Conservation (phyloP, 352 stramenopile genomes). For the Hyaloperonospora arabidopsidis region DNA sequence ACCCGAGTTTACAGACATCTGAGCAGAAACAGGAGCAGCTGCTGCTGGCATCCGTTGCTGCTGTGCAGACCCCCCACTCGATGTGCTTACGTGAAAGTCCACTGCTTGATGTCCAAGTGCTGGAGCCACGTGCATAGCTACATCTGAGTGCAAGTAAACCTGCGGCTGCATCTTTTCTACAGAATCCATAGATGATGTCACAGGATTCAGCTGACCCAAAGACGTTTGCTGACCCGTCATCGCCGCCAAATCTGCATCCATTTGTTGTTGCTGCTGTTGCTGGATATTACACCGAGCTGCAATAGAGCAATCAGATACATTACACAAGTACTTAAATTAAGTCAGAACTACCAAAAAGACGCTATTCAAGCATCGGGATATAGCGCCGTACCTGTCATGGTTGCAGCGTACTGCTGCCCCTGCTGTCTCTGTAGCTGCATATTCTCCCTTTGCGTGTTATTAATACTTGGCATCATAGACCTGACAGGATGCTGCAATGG, state of each 20-base stretch:
- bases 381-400: conserved; percentile 21
- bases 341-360: not conserved
- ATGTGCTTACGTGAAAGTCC: conserved; percentile 2
- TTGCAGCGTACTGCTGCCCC: conserved; percentile 28
- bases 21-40: conserved; percentile 2
- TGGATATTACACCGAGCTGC: conserved; percentile 20
- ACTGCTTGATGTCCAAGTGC: conserved; percentile 15
- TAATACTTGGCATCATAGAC: conserved; percentile 23
- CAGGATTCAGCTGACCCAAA: not conserved
- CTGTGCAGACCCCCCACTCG: conserved; percentile 3
- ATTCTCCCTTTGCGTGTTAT: conserved; percentile 22
- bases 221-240: conserved; percentile 19
- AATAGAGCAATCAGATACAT: not conserved
- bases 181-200: not conserved
- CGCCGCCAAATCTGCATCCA: conserved; percentile 3
- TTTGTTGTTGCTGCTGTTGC: conserved; percentile 25
- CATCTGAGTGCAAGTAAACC: conserved; percentile 6
- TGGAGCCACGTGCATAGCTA: conserved; percentile 18
- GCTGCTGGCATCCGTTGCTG: conserved; percentile 3
- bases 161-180: conserved; percentile 8
- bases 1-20: conserved; percentile 13
- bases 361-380: not conserved
- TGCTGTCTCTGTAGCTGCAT: conserved; percentile 33
- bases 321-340: not conserved
- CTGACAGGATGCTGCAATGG: conserved; percentile 17